phyloP scores from a whole-genome alignment of 2,329 filamentous ascomycete genomes.

The Grosmannia clavigera region DNA sequence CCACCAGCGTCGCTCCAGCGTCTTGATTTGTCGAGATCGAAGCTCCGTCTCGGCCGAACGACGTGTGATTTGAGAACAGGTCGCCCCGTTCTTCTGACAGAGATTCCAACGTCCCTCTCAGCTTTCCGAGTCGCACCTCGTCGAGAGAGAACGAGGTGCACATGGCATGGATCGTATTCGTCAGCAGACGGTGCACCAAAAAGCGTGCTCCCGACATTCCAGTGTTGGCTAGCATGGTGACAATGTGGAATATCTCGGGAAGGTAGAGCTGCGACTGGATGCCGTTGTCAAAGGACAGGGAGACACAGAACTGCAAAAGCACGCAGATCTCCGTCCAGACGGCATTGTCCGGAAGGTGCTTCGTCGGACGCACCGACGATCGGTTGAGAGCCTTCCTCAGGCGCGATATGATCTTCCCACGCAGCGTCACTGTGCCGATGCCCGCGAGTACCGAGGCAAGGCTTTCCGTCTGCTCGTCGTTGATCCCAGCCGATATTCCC shows the following conservation, averaged over 20 bases:
- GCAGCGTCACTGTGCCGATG: conserved; percentile 52
- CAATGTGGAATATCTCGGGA: conserved; percentile 57
- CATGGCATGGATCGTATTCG: conserved; percentile 56
- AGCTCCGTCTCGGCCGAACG: conserved; percentile 36
- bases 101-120: conserved; percentile 42
- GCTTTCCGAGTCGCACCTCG: conserved; percentile 42
- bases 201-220: conserved; percentile 43
- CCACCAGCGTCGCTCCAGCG: conserved; percentile 33
- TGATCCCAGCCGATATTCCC: conserved; percentile 42
- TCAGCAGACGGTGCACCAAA: conserved; percentile 49
- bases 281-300: conserved; percentile 55
- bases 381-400: conserved; percentile 55
- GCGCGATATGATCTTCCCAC: conserved; percentile 52
- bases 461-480: conserved; percentile 47
- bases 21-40: conserved; percentile 44
- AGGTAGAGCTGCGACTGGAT: conserved; percentile 56
- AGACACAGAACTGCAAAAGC: conserved; percentile 52
- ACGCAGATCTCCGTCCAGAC: conserved; percentile 61
- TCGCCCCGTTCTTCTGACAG: conserved; percentile 49
- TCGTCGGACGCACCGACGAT: conserved; percentile 54
- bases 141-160: conserved; percentile 54
- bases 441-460: conserved; percentile 50
- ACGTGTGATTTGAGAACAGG: conserved; percentile 37
- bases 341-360: conserved; percentile 50
- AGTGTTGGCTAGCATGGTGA: conserved; percentile 58